A percentile compares a stretch with the other conserved stretches of the same genome.
Conservation (phyloP, 768 basidiomycete genomes). For the Leccinum broughii region DNA sequence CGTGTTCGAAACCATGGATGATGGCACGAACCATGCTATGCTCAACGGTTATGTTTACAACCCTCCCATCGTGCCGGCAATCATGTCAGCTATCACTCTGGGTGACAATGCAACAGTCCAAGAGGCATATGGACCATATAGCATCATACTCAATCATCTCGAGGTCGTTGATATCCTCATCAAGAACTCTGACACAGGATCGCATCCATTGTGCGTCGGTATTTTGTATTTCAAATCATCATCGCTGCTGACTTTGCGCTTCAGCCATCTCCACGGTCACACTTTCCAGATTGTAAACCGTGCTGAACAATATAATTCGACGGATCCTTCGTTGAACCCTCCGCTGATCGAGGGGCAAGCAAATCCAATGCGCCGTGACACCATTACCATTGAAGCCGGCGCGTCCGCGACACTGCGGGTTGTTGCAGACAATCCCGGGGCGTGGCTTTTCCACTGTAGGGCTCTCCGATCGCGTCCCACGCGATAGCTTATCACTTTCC, state of each 20-base stretch:
- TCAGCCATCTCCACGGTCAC: slow-evolving; percentile 90
- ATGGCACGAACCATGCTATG: slow-evolving; percentile 84
- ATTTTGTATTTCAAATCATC: not conserved
- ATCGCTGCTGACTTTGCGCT: not conserved
- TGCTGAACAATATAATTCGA: slow-evolving; percentile 65
- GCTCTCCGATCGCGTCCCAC: slow-evolving; percentile 13
- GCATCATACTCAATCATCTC: slow-evolving; percentile 71
- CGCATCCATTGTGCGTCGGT: slow-evolving; percentile 77
- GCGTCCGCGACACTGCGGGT: slow-evolving; percentile 73
- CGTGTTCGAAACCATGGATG: slow-evolving; percentile 79
- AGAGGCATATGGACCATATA: slow-evolving; percentile 76
- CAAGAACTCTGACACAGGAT: slow-evolving; percentile 69
- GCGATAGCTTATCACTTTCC: not conserved
- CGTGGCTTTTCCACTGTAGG: slow-evolving; percentile 83
- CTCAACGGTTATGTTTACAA: slow-evolving; percentile 74
- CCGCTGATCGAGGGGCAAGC: slow-evolving; percentile 71
- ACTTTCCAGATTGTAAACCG: slow-evolving; percentile 80
- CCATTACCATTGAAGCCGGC: slow-evolving; percentile 70
- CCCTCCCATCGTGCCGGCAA: slow-evolving; percentile 66
- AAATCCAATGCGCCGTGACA: slow-evolving; percentile 94
- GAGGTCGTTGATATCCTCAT: slow-evolving; percentile 79
- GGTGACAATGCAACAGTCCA: slow-evolving; percentile 68
- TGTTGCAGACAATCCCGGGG: slow-evolving; percentile 90
- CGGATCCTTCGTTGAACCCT: slow-evolving; percentile 78
- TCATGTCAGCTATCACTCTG: slow-evolving; percentile 76